Evolutionary conservation across 2,329 filamentous ascomycete species (phyloP), one percentile per base, ranked within the genome.

Genomic region (Thermothelomyces thermophilus): DNA sequence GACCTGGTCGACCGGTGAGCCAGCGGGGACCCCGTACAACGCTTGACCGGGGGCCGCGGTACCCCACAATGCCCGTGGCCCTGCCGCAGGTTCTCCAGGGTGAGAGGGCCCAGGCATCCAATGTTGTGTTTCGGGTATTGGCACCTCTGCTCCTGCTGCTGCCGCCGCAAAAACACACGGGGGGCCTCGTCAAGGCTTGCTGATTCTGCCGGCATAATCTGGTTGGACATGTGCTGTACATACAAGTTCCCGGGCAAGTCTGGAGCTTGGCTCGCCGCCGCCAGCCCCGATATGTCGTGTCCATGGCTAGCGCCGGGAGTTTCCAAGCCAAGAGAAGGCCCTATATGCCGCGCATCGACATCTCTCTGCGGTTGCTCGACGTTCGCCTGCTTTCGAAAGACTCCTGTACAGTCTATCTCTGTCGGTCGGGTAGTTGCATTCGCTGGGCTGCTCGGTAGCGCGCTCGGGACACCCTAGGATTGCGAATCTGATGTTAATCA

Each of bases 391-490:
- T 22, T 19, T 3, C 14, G 41, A 34, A n/a, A n/a, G 16, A n/a
- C 28, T 16, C 17, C 14, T 20, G 33, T 19, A 37, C 35, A 28
- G 19, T 22, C 34, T 26, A 39, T 48, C 48, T 48, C 46, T 34
- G 44, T 11, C 24, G 36, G 33, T 5, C 48, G 43, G 41, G 14
- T 34, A 20, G 40, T 40, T 51, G 44, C 47, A 51, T 51, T 11
- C 20, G 24, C 28, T 16, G 47, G 13, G 43, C 37, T 41, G 24
- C 40, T 40, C 7, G 40, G 36, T 37, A 24, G 35, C 28, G 39
- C 48, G 40, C 30, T 19, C 26, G 33, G 31, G 14, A n/a, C 16
- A 19, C 35, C 26, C 48, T 51, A 35, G 19, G 9, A 11, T 14
- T 2, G 22, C 35, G 24, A 4, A 9, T 3, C 7, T 19, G 24